Evolutionary conservation across 176 grass and related monocot genomes (phyloP), one percentile per base, ranked within the genome.

Genomic region (Juncus effusus): DNA sequence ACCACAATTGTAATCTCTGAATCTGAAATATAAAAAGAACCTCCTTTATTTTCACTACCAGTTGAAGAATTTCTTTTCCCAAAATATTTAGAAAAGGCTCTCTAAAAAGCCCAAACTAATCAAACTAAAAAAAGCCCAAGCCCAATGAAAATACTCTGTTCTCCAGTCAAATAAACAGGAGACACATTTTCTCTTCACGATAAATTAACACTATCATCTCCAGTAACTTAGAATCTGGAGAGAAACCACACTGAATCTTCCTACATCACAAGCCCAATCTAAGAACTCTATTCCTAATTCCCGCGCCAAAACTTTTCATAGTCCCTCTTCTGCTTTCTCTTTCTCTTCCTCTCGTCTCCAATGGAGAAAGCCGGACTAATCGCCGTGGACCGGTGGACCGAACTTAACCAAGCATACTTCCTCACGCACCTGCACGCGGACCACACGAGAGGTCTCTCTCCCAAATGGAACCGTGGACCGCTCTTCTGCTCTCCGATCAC

Each of bases 401-500:
- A 74, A 45, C 74, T 72, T 7, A 79, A 79, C 65, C 76, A 80
- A 62, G 91, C 63, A 12, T 91, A 96, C 82, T 96, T 96, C 81
- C 87, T 91, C 68, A 96, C 84, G 45, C 87, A 91, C 79, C 91
- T 96, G 58, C 91, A 90, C 79, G 60, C 83, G 40, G 91, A 96
- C 70, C 91, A 90, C 87, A 90, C 87, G 41, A 69, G 36, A 54
- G 87, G 91, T 40, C 91, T 96, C 61, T 69, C 73, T 39, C 59
- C 64, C 73, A 54, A 78, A 16, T 88, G 84, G 91, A 50, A 69
- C 64, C 79, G 80, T 3, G 81, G 91, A 13, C 84, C 91, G 60
- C 87, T 90, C 64, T 88, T 85, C 79, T 96, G 84, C 79, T 96
- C 91, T 53, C 76, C 77, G 0, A 62, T 85, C 35, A 84, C 91